Evolutionary conservation across 1,139 yeast genomes (phyloP).

Genomic region (Wickerhamomyces sp.): DNA sequence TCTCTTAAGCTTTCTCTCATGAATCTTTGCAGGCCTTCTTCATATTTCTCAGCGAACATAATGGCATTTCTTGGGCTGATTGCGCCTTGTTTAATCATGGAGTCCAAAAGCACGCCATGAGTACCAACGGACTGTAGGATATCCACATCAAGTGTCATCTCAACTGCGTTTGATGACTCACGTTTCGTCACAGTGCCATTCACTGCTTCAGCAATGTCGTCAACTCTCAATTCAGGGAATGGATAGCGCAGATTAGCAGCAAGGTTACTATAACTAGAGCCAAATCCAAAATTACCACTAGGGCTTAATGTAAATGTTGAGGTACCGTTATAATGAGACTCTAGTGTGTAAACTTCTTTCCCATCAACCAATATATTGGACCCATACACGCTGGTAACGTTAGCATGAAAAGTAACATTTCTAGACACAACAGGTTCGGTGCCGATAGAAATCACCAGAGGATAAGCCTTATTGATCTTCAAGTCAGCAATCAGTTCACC

Average conservation of each 20-base stretch:
- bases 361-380: slow-evolving; percentile 13
- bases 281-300: slow-evolving; percentile 49
- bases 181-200: slow-evolving; percentile 29
- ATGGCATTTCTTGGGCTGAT: too few relatives aligned
- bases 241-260: slow-evolving; percentile 27
- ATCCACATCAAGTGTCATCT: too few relatives aligned
- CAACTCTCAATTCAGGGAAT: slow-evolving; percentile 28
- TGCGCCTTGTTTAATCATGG: too few relatives aligned
- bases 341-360: slow-evolving; percentile 22
- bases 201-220: slow-evolving; percentile 39
- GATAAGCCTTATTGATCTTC: slow-evolving; percentile 11
- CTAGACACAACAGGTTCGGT: slow-evolving; percentile 14
- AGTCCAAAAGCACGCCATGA: too few relatives aligned
- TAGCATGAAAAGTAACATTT: slow-evolving; percentile 14
- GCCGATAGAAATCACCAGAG: slow-evolving; percentile 11
- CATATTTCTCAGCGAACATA: too few relatives aligned
- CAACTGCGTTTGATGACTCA: slow-evolving; percentile 6
- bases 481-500: slow-evolving; percentile 9
- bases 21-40: too few relatives aligned
- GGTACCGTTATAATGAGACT: slow-evolving; percentile 40
- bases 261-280: slow-evolving; percentile 36
- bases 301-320: slow-evolving; percentile 43
- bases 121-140: too few relatives aligned
- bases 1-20: too few relatives aligned
- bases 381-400: slow-evolving; percentile 19